phyloP scores from a whole-genome alignment of 768 basidiomycete genomes.

The Rhizopogon roseolus region DNA sequence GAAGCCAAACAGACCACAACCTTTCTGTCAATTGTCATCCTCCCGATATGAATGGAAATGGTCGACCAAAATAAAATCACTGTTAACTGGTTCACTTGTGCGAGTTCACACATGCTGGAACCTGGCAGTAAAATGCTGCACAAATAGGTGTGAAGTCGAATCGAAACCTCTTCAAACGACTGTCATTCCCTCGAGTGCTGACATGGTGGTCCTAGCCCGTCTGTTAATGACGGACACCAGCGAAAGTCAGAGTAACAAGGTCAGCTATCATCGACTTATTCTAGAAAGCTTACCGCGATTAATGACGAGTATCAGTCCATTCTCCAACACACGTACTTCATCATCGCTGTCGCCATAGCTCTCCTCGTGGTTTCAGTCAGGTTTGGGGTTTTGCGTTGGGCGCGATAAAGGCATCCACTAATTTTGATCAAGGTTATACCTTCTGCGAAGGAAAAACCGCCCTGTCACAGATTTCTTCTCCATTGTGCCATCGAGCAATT shows the following conservation, averaged over 20 bases:
- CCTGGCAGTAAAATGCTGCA: neutral
- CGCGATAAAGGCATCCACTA: neutral
- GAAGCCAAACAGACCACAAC: too few species aligned
- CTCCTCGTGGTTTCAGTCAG: slow-evolving; percentile 16
- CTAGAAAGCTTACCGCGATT: neutral
- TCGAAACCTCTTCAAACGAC: slow-evolving; percentile 5
- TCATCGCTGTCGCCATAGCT: slow-evolving; percentile 9
- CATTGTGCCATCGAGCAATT: neutral
- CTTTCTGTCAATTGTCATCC: too few species aligned
- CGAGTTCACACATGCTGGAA: neutral
- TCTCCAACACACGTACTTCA: slow-evolving; percentile 19
- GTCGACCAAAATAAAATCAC: neutral
- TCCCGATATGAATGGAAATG: too few species aligned
- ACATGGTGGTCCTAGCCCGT: neutral
- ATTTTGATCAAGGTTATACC: slow-evolving; percentile 9
- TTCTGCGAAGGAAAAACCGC: slow-evolving; percentile 20
- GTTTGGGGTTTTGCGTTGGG: slow-evolving; percentile 3
- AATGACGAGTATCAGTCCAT: slow-evolving; percentile 9
- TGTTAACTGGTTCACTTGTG: too few species aligned
- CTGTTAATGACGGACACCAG: neutral
- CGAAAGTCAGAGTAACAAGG: slow-evolving; percentile 5
- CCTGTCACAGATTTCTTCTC: slow-evolving; percentile 17
- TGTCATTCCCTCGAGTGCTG: neutral
- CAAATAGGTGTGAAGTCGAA: neutral
- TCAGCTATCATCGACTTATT: slow-evolving; percentile 4